Evolutionary conservation across 2,329 filamentous ascomycete genomes (phyloP), one percentile per base, ranked within the genome.

Genomic region (Claviceps sp.): DNA sequence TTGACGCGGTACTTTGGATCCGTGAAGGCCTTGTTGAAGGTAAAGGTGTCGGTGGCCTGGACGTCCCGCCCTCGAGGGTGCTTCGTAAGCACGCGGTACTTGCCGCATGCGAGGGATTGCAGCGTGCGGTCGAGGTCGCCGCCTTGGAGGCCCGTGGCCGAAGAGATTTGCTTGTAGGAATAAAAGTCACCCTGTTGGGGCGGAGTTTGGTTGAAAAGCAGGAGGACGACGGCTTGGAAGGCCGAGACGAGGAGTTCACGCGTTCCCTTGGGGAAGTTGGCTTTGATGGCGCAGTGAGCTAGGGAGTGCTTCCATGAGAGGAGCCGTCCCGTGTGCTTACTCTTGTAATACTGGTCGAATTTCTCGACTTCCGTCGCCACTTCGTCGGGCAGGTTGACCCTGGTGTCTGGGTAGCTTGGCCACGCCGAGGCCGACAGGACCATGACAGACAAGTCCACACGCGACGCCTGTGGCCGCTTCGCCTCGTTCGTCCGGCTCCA

Each of bases 21-120:
- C 2, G 72, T 72, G 68, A 98, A 98, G 16, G 66, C 65, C 45
- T 76, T 68, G 70, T 96, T 96, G 62, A 95, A 83, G 0, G 80
- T 81, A 62, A 98, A 98, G 0, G 83, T 87, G 68, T 98, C 94
- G 0, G 80, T 87, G 1, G 73, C 63, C 54, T 78, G 77, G 58
- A 98, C 82, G 0, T 98, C 90, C 51, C 84, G 81, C 50, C 87
- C 85, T 67, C 87, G 89, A 39, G 93, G 93, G 56, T 84, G 80
- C 69, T 98, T 98, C 44, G 72, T 77, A 17, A 98, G 76, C 11
- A 96, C 88, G 6, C 89, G 84, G 34, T 85, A 78, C 70, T 89
- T 93, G 57, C 87, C 91, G 65, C 91, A 97, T 2, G 94, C 93
- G 37, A 98, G 81, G 4, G 90, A 96, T 68, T 98, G 93, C 16